phyloP scores from a whole-genome alignment of 2,329 filamentous ascomycete species.

The Colletotrichum gigasporum region DNA sequence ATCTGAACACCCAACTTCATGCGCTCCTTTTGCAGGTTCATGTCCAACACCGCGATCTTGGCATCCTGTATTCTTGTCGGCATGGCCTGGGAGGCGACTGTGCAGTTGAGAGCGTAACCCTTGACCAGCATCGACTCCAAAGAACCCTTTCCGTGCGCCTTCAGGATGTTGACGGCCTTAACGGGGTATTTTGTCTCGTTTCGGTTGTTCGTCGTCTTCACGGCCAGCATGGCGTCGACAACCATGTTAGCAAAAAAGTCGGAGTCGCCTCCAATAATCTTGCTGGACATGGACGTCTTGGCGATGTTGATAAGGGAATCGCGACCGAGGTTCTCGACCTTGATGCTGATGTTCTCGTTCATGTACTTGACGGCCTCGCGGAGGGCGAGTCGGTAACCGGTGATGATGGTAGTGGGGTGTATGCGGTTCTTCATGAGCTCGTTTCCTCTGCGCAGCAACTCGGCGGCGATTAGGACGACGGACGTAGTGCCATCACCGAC shows the following conservation, averaged over 20 bases:
- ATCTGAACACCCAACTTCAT: slow-evolving; percentile 99
- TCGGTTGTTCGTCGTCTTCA: slow-evolving; percentile 92
- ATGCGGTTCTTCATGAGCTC: slow-evolving; percentile 99
- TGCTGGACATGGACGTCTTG: slow-evolving; percentile 99
- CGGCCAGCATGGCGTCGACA: slow-evolving; percentile 93
- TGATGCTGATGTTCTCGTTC: slow-evolving; percentile 97
- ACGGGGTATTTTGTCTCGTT: slow-evolving; percentile 96
- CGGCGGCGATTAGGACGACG: slow-evolving; percentile 95
- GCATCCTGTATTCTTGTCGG: slow-evolving; percentile 90
- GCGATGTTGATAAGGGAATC: slow-evolving; percentile 95
- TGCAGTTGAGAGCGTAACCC: slow-evolving; percentile 98
- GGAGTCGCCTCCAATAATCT: slow-evolving; percentile 95
- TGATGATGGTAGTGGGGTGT: slow-evolving; percentile 99
- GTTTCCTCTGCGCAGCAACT: slow-evolving; percentile 92
- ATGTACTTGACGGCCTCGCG: slow-evolving; percentile 98
- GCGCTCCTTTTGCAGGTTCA: slow-evolving; percentile 98
- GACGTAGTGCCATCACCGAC: slow-evolving; percentile 98
- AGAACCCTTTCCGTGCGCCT: slow-evolving; percentile 94
- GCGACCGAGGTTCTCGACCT: slow-evolving; percentile 89
- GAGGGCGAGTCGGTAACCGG: slow-evolving; percentile 93
- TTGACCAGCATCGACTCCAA: slow-evolving; percentile 91
- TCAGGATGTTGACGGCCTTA: slow-evolving; percentile 98
- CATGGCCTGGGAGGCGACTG: slow-evolving; percentile 98
- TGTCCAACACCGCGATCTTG: slow-evolving; percentile 96
- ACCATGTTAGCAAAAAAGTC: slow-evolving; percentile 98